Evolutionary conservation across 139 green algal species (phyloP).

Genomic region (Pleodorina starrii): DNA sequence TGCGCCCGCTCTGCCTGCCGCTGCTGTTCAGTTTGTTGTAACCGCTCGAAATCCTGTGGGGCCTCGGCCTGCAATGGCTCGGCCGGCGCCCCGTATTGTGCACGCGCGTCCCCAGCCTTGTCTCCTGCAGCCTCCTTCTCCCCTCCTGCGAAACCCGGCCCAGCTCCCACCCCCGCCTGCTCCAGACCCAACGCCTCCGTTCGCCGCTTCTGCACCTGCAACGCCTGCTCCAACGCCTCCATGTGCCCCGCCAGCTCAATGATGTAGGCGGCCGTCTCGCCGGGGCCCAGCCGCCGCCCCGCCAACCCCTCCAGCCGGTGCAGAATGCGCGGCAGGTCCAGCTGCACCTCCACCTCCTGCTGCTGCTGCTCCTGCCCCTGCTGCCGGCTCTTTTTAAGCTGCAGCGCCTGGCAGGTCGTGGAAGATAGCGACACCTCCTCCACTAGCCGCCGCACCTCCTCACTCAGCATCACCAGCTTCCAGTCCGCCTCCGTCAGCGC

Average conservation of each 20-base stretch:
- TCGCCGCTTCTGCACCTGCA: neutral
- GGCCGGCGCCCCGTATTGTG: too few relatives aligned
- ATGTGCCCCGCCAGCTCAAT: slow-evolving; percentile 34
- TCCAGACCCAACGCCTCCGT: neutral
- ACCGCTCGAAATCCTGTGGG: neutral
- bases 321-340: slow-evolving; percentile 26
- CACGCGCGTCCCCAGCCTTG: too few relatives aligned
- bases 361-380: neutral
- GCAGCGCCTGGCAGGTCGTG: slow-evolving; percentile 16
- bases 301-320: slow-evolving; percentile 35
- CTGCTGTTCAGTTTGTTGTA: neutral
- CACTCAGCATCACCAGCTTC: slow-evolving; percentile 57
- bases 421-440: slow-evolving; percentile 28
- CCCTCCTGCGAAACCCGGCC: neutral
- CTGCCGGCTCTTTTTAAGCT: neutral
- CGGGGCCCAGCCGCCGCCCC: slow-evolving; percentile 14
- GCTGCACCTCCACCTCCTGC: neutral
- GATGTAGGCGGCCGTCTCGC: slow-evolving; percentile 43
- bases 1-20: neutral
- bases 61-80: neutral
- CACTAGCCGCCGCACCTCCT: slow-evolving; percentile 48
- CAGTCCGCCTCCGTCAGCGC: slow-evolving; percentile 49
- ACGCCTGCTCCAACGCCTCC: slow-evolving; percentile 21
- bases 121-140: too few relatives aligned
- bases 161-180: neutral